Evolutionary conservation across 768 basidiomycete species (phyloP).

Genomic region (Dioszegia hungarica): DNA sequence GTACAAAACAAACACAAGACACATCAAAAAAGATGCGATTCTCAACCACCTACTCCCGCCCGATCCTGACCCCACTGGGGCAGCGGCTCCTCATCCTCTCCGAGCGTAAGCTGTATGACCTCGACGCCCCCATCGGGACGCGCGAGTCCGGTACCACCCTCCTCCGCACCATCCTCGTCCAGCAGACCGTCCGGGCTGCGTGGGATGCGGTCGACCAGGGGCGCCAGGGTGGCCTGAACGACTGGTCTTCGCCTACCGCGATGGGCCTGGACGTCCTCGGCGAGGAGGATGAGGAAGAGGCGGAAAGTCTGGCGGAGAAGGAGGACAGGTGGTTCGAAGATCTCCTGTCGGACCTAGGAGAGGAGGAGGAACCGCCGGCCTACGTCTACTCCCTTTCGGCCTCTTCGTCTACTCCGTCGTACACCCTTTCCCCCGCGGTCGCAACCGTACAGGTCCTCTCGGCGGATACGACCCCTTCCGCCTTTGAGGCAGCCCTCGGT

Average conservation of each 20-base stretch:
- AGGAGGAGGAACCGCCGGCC: slow-evolving; percentile 16
- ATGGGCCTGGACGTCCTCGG: slow-evolving; percentile 38
- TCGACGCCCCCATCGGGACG: slow-evolving; percentile 17
- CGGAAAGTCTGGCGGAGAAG: slow-evolving; percentile 6
- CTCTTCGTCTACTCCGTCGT: slow-evolving; percentile 17
- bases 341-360: slow-evolving; percentile 27
- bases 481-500: too few relatives aligned
- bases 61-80: slow-evolving; percentile 35
- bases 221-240: slow-evolving; percentile 17
- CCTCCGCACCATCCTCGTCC: slow-evolving; percentile 28
- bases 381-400: not conserved
- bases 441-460: not conserved
- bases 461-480: too few relatives aligned
- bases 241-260: slow-evolving; percentile 24
- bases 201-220: slow-evolving; percentile 38
- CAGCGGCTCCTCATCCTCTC: slow-evolving; percentile 35
- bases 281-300: slow-evolving; percentile 39
- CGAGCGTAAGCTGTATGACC: slow-evolving; percentile 28
- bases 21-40: slow-evolving; percentile 27
- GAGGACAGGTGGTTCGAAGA: slow-evolving; percentile 40
- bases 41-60: slow-evolving; percentile 21
- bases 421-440: slow-evolving; percentile 22
- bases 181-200: slow-evolving; percentile 31
- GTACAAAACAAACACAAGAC: too few relatives aligned
- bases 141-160: slow-evolving; percentile 21